A percentile compares a stretch with the other conserved stretches of the same genome.
Conservation (phyloP, 2,329 filamentous ascomycete species). For the Fusarium transvaalense region DNA sequence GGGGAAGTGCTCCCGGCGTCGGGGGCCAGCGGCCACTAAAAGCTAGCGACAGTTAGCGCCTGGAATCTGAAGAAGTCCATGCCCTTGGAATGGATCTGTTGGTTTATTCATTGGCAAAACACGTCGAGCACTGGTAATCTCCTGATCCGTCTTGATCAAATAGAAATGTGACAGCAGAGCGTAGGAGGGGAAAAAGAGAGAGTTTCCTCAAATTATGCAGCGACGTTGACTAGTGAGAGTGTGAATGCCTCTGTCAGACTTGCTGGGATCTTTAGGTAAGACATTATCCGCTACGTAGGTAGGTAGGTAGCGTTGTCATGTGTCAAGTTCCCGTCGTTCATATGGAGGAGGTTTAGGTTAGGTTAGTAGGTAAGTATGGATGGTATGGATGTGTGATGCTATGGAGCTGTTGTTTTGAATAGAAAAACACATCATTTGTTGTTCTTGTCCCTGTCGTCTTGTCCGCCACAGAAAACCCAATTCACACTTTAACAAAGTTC, state of each 20-base stretch:
- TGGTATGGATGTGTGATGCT: too few relatives aligned
- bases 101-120: constrained; percentile 26
- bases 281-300: constrained; percentile 8
- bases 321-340: not conserved
- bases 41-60: constrained; percentile 35
- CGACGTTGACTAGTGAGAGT: constrained; percentile 20
- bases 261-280: constrained; percentile 17
- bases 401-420: constrained; percentile 4
- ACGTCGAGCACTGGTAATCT: constrained; percentile 12
- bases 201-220: constrained; percentile 12
- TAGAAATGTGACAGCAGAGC: constrained; percentile 35
- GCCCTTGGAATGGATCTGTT: constrained; percentile 23
- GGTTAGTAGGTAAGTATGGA: too few relatives aligned
- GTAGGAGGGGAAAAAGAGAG: constrained; percentile 20
- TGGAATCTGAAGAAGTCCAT: constrained; percentile 14
- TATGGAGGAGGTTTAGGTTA: not conserved
- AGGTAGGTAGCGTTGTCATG: constrained; percentile 4
- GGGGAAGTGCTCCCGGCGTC: constrained; percentile 27
- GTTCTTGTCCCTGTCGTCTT: not conserved
- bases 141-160: constrained; percentile 20
- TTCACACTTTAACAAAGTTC: not conserved
- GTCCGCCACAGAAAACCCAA: not conserved
- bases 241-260: constrained; percentile 18
- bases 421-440: constrained; percentile 8
- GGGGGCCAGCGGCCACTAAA: constrained; percentile 38